Conservation (phyloP, 2,329 filamentous ascomycete species). For the Alternaria tenuissima region DNA sequence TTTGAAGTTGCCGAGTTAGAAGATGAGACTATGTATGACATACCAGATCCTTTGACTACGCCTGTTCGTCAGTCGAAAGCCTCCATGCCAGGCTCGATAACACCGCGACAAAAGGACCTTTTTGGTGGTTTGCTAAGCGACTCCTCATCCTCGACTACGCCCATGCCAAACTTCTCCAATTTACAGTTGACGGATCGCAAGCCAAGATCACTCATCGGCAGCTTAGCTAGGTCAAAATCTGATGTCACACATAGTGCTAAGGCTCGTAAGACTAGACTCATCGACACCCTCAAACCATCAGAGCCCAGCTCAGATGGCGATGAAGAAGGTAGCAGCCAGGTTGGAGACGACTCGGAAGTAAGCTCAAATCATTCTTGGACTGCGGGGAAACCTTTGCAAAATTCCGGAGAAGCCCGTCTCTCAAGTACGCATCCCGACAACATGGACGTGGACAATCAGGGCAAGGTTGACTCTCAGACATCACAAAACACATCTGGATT, state of each 20-base stretch:
- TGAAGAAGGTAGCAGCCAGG: constrained; percentile 35
- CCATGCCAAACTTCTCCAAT: constrained; percentile 43
- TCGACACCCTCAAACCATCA: constrained; percentile 42
- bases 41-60: constrained; percentile 35
- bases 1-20: constrained; percentile 28
- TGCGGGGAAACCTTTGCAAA: neutral
- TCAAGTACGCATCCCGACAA: constrained; percentile 13
- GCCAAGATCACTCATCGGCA: constrained; percentile 28
- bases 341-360: constrained; percentile 21
- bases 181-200: constrained; percentile 42
- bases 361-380: neutral
- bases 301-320: constrained; percentile 36
- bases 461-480: constrained; percentile 34
- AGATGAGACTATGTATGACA: constrained; percentile 50
- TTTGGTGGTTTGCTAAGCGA: constrained; percentile 46
- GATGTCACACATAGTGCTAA: constrained; percentile 39
- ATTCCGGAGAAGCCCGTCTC: neutral
- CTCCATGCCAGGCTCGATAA: constrained; percentile 40
- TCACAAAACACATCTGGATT: constrained; percentile 32
- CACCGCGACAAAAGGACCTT: constrained; percentile 47
- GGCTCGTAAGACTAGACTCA: constrained; percentile 39
- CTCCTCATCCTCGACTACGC: constrained; percentile 34
- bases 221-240: constrained; percentile 43
- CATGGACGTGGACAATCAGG: constrained; percentile 32
- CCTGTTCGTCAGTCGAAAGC: constrained; percentile 21